A percentile compares a stretch with the other conserved stretches of the same genome.
phyloP scores from a whole-genome alignment of 2,329 filamentous ascomycete species.

The Cytospora paraplurivora region DNA sequence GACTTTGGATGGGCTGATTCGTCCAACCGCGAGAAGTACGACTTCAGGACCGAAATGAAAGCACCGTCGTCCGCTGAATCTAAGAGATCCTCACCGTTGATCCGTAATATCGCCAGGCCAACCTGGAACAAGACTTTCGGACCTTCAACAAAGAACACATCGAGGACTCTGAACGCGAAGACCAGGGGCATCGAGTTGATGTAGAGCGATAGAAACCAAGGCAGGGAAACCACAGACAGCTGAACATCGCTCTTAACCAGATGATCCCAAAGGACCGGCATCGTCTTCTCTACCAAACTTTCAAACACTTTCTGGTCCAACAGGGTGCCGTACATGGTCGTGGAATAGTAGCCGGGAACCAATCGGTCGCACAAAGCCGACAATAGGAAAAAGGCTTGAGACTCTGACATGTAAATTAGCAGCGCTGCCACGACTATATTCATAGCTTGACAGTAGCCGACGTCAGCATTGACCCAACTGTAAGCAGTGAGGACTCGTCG shows the following conservation, averaged over 20 bases:
- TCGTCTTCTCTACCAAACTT: conserved; percentile 96
- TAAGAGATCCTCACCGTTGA: conserved; percentile 93
- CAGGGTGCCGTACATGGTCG: conserved; percentile 97
- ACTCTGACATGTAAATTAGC: conserved; percentile 96
- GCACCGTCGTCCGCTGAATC: conserved; percentile 93
- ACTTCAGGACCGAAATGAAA: conserved; percentile 94
- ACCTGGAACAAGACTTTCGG: conserved; percentile 98
- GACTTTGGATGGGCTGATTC: conserved; percentile 95
- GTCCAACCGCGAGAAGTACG: conserved; percentile 89
- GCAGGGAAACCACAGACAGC: conserved; percentile 92
- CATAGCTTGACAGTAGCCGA: conserved; percentile 99
- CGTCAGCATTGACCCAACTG: conserved; percentile 93
- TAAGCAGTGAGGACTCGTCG: conserved; percentile 93
- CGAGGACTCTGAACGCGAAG: conserved; percentile 93
- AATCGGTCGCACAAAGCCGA: conserved; percentile 90
- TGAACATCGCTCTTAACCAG: conserved; percentile 97
- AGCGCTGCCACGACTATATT: conserved; percentile 98
- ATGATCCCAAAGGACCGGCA: conserved; percentile 98
- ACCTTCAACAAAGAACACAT: conserved; percentile 97
- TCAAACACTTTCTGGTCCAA: conserved; percentile 98
- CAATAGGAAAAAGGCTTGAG: conserved; percentile 92
- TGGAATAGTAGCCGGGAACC: conserved; percentile 95
- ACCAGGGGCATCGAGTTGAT: conserved; percentile 99
- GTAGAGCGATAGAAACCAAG: conserved; percentile 97
- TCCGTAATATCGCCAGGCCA: conserved; percentile 90